Base-by-base conservation (phyloP, 1,284 basidiomycete species). In the Moesziomyces sp. region DNA sequence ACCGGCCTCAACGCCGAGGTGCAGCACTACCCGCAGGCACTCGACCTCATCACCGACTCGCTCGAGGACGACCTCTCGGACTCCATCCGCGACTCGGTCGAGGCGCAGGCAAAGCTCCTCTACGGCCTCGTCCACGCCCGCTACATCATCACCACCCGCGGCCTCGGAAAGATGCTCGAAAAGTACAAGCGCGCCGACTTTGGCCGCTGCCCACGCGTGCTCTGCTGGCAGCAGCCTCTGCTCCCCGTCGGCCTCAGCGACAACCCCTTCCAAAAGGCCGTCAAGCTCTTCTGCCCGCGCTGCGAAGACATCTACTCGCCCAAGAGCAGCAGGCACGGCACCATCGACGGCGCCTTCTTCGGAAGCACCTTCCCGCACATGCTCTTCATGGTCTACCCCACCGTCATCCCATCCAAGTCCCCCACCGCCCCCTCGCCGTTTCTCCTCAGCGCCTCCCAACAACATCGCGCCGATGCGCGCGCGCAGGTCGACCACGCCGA, bases 1-100 rank as follows among this genome's bases (percentile, higher is more conserved):
- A 99, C 96, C 0, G 96, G 97, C 2, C 88, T 98, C 67, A 98
- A 98, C 86, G 92, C 92, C 74, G 96, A 99, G 85, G 94, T 98
- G 8, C 90, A 94, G 72, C 93, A 97, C 86, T 99, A 98, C 81
- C 87, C 91, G 2, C 91, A 97, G 79, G 96, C 96, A 0, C 87
- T 99, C 55, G 96, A 99, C 84, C 88, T 98, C 61, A 97, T 99
- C 75, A 98, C 95, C 5, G 82, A 83, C 65, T 78, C 82, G 30
- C 59, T 83, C n/a, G 80, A 83, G 38, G 81, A 83, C 24, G 76
- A 78, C 24, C 60, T 83, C 16, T 78, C 77, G 23, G 80, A 83
- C 24, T 74, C 77, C 5, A 63, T 72, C 46, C 62, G 81, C 19
- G 82, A 84, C 44, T 62, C 77, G 21, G 76, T 84, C 21, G 82